phyloP scores from a whole-genome alignment of 2,329 filamentous ascomycete species.

The Stemphylium beticola region DNA sequence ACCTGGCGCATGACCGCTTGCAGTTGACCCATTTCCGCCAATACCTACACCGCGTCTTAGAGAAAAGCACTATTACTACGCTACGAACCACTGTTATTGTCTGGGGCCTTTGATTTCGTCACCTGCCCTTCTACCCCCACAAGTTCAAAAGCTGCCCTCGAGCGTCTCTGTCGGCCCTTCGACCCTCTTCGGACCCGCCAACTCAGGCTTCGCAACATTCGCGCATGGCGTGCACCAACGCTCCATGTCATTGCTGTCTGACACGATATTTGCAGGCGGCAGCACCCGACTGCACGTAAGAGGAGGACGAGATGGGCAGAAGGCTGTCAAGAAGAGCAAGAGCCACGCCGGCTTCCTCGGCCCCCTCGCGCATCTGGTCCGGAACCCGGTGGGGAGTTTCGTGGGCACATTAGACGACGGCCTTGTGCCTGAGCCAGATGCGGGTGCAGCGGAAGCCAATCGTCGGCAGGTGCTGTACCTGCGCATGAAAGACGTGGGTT shows the following conservation, averaged over 20 bases:
- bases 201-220: conserved; percentile 15
- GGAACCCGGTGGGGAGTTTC: conserved; percentile 41
- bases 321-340: conserved; percentile 29
- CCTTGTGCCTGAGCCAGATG: conserved; percentile 20
- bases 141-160: background rate
- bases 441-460: conserved; percentile 17
- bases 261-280: conserved; percentile 41
- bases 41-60: conserved; percentile 23
- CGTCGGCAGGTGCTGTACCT: conserved; percentile 67
- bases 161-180: conserved; percentile 3
- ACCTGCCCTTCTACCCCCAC: conserved; percentile 1
- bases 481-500: conserved; percentile 69
- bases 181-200: conserved; percentile 20
- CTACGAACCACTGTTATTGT: background rate
- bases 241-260: conserved; percentile 47
- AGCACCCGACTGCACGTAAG: conserved; percentile 38
- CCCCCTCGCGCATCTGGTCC: conserved; percentile 46
- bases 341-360: conserved; percentile 43
- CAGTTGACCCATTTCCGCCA: conserved; percentile 16
- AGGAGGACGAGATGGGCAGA: conserved; percentile 18
- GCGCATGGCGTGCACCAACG: conserved; percentile 43
- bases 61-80: conserved; percentile 17
- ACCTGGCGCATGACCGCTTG: conserved; percentile 26
- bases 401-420: conserved; percentile 17
- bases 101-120: conserved; percentile 1